Evolutionary conservation across 116 monocot genomes (phyloP), one percentile per base, ranked within the genome.

Genomic region (Phalaenopsis hybrid): DNA sequence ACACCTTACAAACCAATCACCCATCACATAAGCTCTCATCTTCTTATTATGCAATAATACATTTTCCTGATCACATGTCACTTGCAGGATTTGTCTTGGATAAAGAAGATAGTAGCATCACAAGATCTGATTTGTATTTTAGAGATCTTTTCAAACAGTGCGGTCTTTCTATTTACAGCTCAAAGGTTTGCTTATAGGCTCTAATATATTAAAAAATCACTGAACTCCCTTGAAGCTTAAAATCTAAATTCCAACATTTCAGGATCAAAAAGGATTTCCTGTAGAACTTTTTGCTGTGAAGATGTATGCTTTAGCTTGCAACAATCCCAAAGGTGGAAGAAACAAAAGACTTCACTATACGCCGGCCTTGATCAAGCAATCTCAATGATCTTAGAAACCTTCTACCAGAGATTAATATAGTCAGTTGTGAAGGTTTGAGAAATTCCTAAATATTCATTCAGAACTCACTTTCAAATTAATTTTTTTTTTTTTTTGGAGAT

Each of bases 251-350:
- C 57, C 23, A 51, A 23, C 79, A 33, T 77, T 77, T 81, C 89
- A 96, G 96, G 91, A 96, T 83, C 96, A 96, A 63, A 94, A 82
- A 67, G 94, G 65, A 92, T n/a, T n/a, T n/a, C n/a, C n/a, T n/a
- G n/a, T n/a, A n/a, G n/a, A n/a, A n/a, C n/a, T n/a, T n/a, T n/a
- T 92, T 79, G 77, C 92, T 49, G 96, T 94, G 70, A 96, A 89
- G 86, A 96, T 92, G 92, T 96, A 96, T 84, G 93, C 91, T 21
- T 61, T 96, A 13, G 92, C 89, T 44, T 87, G 88, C 16, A 77
- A 83, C 43, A 92, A 83, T 68, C 82, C 85, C 52, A 88, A 58
- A 76, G 75, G 81, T 44, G 81, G 81, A 15, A 88, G 79, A 79
- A 45, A 7, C 76, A 96, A 85, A 79, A 85, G 28, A n/a, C 44